Evolutionary conservation across 176 grass and related monocot species (phyloP), one percentile per base, ranked within the genome.

Genomic region (Aegilops speltoides): DNA sequence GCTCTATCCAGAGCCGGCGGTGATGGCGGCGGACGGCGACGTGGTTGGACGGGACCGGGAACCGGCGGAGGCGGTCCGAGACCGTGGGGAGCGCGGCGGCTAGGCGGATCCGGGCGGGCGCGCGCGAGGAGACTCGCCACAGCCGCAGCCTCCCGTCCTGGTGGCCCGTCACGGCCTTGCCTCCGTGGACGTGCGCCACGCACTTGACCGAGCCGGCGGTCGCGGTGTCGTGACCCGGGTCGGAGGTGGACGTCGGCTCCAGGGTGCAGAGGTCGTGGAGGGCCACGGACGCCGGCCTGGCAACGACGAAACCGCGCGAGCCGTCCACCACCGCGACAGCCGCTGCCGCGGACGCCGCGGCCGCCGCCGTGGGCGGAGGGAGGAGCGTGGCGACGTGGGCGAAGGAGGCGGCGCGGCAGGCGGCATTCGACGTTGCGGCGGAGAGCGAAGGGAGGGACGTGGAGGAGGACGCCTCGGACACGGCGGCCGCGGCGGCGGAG

Each of bases 11-110:
- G 71, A 95, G 89, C 12, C 81, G 86, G 31, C 87, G 82, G 77
- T 95, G 91, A 79, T 98, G 96, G 10, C 96, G 90, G 2, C 96
- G 90, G 3, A 98, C 74, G 11, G 81, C 1, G 25, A 93, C 86
- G 84, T 98, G 90, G 83, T 93, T 98, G 82, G 87, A 90, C 0
- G 96, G 96, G 19, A 98, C 65, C 4, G 96, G 96, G 86, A 98
- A 86, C 17, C 91, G 93, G 33, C 85, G 90, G 2, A 96, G 79
- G 59, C 96, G 82, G 17, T 98, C 96, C 26, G 91, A 66, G 8
- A 93, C 86, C 1, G 96, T 98, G 36, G 96, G 96, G 1, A 98
- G 91, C 33, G 60, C 76, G 10, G 91, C 96, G 13, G 87, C 84
- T 1, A 98, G 91, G n/a, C 82, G 88, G 71, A 92, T 89, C 83